phyloP scores from a whole-genome alignment of 208 protist species.

The Leishmania braziliensis region DNA sequence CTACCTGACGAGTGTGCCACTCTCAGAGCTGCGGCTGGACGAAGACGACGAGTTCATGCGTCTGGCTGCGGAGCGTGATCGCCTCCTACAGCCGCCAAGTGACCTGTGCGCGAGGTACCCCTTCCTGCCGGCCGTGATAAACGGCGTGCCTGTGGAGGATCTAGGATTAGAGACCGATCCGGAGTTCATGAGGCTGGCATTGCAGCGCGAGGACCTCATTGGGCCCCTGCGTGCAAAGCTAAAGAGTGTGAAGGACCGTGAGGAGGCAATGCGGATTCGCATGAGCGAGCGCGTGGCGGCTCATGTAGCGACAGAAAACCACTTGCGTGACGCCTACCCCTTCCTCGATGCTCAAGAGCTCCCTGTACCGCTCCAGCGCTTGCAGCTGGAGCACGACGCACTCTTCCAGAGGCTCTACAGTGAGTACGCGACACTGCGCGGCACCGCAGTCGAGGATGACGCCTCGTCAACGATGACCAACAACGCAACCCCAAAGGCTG shows the following conservation, averaged over 20 bases:
- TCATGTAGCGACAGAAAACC: conserved; percentile 37
- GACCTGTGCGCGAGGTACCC: conserved; percentile 58
- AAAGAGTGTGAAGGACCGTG: conserved; percentile 41
- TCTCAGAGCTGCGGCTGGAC: conserved; percentile 37
- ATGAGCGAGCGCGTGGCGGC: conserved; percentile 40
- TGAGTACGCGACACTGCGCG: conserved; percentile 35
- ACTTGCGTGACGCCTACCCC: conserved; percentile 33
- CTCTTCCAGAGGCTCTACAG: conserved; percentile 32
- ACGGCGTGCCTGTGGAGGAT: conserved; percentile 48
- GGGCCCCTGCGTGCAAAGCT: conserved; percentile 47
- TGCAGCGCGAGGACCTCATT: conserved; percentile 57
- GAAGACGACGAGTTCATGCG: conserved; percentile 45
- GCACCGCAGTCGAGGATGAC: conserved; percentile 16
- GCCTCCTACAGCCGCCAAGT: conserved; percentile 43
- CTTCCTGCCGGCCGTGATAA: conserved; percentile 49
- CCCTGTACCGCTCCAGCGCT: conserved; percentile 40
- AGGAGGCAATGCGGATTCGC: conserved; percentile 52
- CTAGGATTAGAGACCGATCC: conserved; percentile 60
- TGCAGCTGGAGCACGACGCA: conserved; percentile 40
- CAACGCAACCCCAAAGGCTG: neutral
- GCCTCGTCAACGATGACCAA: conserved; percentile 2
- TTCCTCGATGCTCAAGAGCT: conserved; percentile 39
- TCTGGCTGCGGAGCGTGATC: conserved; percentile 36
- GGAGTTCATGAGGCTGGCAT: conserved; percentile 57
- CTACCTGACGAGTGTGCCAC: conserved; percentile 17